Evolutionary conservation across 257 asterid genomes (phyloP).

Genomic region (Scutellaria baicalensis): DNA sequence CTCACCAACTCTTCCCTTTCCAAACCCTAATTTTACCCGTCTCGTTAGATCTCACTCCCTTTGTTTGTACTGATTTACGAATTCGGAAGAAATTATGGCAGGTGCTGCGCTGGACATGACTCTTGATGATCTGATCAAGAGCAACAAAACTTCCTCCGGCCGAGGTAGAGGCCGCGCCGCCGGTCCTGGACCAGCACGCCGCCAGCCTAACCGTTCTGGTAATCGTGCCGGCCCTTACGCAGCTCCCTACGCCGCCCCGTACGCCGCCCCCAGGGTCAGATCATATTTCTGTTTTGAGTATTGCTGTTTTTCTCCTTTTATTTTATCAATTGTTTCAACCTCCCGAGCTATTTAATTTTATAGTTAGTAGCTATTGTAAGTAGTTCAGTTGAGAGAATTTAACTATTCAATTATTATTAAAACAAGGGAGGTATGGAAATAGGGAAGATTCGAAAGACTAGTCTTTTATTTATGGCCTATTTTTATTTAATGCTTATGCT

Average conservation of each 20-base stretch:
- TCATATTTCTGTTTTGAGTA: constrained; percentile 8
- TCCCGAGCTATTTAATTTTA: not conserved
- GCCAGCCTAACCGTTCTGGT: constrained; percentile 49
- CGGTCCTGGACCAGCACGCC: constrained; percentile 84
- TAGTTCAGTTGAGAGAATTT: not conserved
- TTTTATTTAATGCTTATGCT: not conserved
- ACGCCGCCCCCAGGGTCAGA: constrained; percentile 64
- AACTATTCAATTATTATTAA: not conserved
- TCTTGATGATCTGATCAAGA: constrained; percentile 91
- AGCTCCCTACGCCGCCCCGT: constrained; percentile 12
- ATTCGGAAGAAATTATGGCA: constrained; percentile 46
- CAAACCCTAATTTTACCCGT: constrained; percentile 29
- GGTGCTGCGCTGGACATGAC: constrained; percentile 80
- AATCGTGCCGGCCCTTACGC: constrained; percentile 62
- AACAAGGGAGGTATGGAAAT: not conserved
- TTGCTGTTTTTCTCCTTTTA: not conserved
- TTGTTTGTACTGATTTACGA: not conserved
- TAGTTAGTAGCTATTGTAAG: not conserved
- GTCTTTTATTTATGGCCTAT: not conserved
- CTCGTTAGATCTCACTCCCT: constrained; percentile 14
- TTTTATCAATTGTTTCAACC: not conserved
- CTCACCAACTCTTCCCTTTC: constrained; percentile 2
- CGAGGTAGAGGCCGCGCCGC: constrained; percentile 56
- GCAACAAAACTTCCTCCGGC: constrained; percentile 53
- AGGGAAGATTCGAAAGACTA: not conserved